phyloP scores from a whole-genome alignment of 164 flowering plant genomes.

The Litsea cubeba region DNA sequence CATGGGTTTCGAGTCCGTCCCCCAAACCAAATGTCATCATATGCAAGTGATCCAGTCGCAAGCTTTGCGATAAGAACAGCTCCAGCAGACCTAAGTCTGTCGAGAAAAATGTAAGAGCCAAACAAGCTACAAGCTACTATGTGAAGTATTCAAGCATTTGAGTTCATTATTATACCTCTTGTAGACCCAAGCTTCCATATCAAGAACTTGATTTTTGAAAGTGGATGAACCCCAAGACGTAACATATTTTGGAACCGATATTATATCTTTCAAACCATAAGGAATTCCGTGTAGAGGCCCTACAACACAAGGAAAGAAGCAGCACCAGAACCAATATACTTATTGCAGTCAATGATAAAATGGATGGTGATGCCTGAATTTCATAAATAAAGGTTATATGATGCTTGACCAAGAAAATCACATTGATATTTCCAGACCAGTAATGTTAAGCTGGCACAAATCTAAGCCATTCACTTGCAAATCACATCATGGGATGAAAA shows the following conservation, averaged over 20 bases:
- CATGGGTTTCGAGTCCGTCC: slow-evolving; percentile 97
- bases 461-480: background rate
- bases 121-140: background rate
- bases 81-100: slow-evolving; percentile 76
- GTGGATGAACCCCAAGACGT: slow-evolving; percentile 90
- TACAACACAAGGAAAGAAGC: slow-evolving; percentile 15
- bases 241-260: slow-evolving; percentile 71
- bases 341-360: background rate
- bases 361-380: background rate
- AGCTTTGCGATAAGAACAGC: slow-evolving; percentile 91
- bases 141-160: background rate
- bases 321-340: background rate
- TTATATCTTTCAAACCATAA: slow-evolving; percentile 88
- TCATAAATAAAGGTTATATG: background rate
- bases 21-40: slow-evolving; percentile 96
- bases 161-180: slow-evolving; percentile 41
- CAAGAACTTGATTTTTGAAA: slow-evolving; percentile 72
- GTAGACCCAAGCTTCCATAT: slow-evolving; percentile 92
- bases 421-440: background rate
- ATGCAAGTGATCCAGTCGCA: slow-evolving; percentile 84
- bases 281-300: slow-evolving; percentile 99
- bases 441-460: background rate
- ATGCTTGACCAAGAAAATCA: background rate
- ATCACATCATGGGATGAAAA: too few relatives aligned
- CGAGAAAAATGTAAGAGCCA: background rate